phyloP scores from a whole-genome alignment of 164 flowering plant species.

The Paratinospora sagittata region DNA sequence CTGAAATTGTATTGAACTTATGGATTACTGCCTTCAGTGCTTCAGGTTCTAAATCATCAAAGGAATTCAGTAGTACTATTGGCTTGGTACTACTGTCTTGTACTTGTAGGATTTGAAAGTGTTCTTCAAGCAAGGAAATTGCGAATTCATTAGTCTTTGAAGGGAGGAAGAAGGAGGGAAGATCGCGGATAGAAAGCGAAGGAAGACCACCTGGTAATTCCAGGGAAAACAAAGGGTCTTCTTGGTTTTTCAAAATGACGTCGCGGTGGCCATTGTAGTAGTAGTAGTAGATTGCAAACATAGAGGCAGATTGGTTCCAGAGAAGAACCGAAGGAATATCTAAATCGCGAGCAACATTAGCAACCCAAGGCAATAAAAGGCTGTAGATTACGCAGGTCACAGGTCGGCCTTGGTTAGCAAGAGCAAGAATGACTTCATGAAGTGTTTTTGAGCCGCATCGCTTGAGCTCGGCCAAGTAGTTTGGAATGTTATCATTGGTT shows the following conservation, averaged over 20 bases:
- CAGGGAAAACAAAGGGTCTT: no score
- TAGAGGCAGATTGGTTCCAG: conserved; percentile 11
- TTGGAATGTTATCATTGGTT: neutral
- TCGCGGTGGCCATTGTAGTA: conserved; percentile 18
- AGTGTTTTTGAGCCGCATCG: conserved; percentile 16
- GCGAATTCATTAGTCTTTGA: conserved; percentile 22
- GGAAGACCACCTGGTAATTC: conserved; percentile 34
- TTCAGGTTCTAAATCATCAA: no score
- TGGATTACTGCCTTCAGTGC: no score
- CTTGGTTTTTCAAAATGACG: conserved; percentile 9
- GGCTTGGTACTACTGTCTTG: no score
- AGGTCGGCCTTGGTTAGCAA: no score
- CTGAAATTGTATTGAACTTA: conserved; percentile 16
- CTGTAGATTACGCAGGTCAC: conserved; percentile 42
- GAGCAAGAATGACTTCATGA: no score
- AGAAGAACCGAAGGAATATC: conserved; percentile 22
- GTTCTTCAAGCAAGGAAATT: no score
- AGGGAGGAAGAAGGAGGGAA: conserved; percentile 33
- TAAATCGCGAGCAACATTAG: conserved; percentile 29
- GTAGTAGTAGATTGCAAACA: conserved; percentile 8
- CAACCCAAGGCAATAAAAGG: conserved; percentile 41
- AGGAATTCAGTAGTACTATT: no score
- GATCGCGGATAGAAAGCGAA: conserved; percentile 19
- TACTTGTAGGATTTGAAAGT: no score
- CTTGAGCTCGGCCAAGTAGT: conserved; percentile 14